Conservation (phyloP, 2,329 filamentous ascomycete species). For the Biscogniauxia sp. region DNA sequence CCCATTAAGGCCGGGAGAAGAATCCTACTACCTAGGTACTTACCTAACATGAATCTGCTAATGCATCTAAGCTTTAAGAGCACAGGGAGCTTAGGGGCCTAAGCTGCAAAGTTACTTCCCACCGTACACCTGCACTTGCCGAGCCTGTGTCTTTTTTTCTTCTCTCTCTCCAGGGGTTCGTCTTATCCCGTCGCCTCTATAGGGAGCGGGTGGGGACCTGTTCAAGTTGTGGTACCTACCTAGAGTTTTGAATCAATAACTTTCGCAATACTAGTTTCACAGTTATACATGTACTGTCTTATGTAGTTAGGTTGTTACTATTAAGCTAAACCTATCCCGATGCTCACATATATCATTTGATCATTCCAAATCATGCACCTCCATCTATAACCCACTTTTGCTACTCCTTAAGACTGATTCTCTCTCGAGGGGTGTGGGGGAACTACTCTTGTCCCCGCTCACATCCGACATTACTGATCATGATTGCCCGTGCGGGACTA, state of each 20-base stretch:
- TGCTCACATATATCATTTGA: background rate
- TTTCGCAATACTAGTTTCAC: background rate
- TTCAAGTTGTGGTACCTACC: too few species aligned
- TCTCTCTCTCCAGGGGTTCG: background rate
- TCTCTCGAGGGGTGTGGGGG: background rate
- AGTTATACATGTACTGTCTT: background rate
- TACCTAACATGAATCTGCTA: background rate
- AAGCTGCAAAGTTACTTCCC: background rate
- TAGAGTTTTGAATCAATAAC: background rate
- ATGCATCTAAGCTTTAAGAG: background rate
- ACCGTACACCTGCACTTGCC: background rate
- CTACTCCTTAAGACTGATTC: background rate
- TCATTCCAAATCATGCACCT: background rate
- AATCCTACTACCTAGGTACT: background rate
- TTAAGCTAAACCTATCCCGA: background rate
- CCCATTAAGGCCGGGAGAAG: background rate
- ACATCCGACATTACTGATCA: constrained; percentile 6
- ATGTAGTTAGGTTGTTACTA: background rate
- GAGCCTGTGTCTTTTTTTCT: too few species aligned
- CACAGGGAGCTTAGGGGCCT: background rate
- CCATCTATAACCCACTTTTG: background rate
- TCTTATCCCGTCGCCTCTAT: background rate
- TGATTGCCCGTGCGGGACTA: background rate
- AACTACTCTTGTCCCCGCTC: constrained; percentile 12
- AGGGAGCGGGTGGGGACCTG: background rate